Conservation (phyloP, 1,284 basidiomycete species). For the Microbotryum scabiosae region DNA sequence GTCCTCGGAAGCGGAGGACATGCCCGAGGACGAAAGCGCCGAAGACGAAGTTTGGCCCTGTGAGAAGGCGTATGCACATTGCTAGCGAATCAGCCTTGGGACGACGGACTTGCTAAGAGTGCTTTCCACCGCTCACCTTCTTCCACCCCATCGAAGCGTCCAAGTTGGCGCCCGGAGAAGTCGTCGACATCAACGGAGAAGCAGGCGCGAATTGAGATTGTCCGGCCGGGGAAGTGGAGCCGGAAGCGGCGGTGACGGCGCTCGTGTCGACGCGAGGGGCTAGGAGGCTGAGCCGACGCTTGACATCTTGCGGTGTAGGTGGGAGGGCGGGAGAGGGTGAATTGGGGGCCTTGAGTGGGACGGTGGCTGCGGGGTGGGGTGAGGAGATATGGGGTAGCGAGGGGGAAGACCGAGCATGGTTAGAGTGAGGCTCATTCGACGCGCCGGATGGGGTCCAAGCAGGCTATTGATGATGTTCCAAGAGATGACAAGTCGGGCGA, state of each 20-base stretch:
- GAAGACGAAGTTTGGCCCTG: background rate
- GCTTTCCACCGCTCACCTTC: constrained; percentile 4
- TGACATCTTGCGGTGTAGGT: constrained; percentile 74
- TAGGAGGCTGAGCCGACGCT: constrained; percentile 56
- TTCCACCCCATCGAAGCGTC: background rate
- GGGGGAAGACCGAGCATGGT: too few relatives aligned
- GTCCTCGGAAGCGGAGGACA: constrained; percentile 2
- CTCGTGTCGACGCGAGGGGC: background rate
- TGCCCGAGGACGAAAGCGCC: background rate
- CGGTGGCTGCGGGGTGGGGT: background rate
- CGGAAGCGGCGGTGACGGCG: constrained; percentile 52
- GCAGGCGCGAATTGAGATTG: constrained; percentile 11
- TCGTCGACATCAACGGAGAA: background rate
- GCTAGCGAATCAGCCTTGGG: too few relatives aligned
- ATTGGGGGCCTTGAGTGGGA: background rate
- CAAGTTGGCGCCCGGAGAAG: background rate
- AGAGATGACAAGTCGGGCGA: too few relatives aligned
- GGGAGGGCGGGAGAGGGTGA: constrained; percentile 50
- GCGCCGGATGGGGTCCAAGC: too few relatives aligned
- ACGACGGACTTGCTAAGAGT: too few relatives aligned
- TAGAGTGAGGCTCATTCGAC: too few relatives aligned
- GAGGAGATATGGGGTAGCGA: too few relatives aligned
- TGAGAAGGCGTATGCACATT: too few relatives aligned
- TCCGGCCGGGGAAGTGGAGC: constrained; percentile 14
- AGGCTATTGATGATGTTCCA: too few relatives aligned